Evolutionary conservation across 768 basidiomycete species (phyloP).

Genomic region (Coprinellus micaceus): DNA sequence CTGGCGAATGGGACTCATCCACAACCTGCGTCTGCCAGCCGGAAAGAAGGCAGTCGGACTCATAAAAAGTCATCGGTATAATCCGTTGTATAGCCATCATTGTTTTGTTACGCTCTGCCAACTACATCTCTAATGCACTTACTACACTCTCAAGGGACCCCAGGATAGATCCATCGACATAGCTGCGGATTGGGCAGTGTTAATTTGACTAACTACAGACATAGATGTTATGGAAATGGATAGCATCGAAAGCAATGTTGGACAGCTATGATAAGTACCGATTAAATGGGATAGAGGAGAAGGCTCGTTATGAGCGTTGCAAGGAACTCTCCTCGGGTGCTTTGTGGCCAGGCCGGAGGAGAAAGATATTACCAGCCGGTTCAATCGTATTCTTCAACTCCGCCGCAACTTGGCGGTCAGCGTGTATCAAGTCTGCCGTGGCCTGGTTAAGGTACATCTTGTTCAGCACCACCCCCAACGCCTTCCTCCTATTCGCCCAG

Average conservation of each 20-base stretch:
- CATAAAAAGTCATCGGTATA: background rate
- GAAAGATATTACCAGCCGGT: slow-evolving; percentile 2
- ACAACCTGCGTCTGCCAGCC: background rate
- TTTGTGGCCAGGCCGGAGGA: slow-evolving; percentile 34
- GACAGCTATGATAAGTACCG: no score
- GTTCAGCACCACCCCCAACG: slow-evolving; percentile 41
- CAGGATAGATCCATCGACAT: no score
- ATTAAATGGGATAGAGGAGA: no score
- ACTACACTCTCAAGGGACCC: no score
- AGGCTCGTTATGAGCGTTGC: slow-evolving; percentile 9
- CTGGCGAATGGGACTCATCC: background rate
- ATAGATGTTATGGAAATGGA: no score
- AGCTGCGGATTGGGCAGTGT: no score
- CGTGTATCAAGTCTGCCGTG: slow-evolving; percentile 15
- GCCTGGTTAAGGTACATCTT: slow-evolving; percentile 44
- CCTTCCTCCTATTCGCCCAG: slow-evolving; percentile 35
- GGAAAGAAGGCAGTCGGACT: slow-evolving; percentile 1
- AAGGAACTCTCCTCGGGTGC: slow-evolving; percentile 45
- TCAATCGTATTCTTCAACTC: background rate
- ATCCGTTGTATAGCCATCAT: background rate
- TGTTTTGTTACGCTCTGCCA: background rate
- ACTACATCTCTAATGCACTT: no score
- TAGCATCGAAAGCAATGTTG: background rate
- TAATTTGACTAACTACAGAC: no score
- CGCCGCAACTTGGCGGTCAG: slow-evolving; percentile 19